Evolutionary conservation across 2,329 filamentous ascomycete genomes (phyloP).

Genomic region (Fusarium nygamai): DNA sequence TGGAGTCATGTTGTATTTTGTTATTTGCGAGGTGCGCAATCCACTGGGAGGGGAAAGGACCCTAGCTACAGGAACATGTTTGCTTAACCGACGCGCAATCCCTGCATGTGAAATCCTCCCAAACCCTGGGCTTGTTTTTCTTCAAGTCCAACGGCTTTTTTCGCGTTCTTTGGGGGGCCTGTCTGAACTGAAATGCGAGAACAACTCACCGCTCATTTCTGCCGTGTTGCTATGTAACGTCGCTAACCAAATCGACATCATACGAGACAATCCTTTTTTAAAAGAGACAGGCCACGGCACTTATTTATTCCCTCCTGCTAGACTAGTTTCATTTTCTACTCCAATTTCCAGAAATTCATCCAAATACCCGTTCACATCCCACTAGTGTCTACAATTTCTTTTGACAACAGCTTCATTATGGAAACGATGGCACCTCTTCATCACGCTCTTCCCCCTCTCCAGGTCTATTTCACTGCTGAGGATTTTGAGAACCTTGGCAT

Average conservation of each 20-base stretch:
- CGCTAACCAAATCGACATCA: constrained; percentile 16
- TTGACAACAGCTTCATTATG: constrained; percentile 6
- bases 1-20: constrained; percentile 12
- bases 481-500: constrained; percentile 24
- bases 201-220: constrained; percentile 27
- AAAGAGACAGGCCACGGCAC: constrained; percentile 19
- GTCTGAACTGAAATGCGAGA: constrained; percentile 5
- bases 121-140: neutral
- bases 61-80: constrained; percentile 6
- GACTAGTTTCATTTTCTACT: neutral
- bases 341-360: neutral
- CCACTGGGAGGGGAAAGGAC: neutral
- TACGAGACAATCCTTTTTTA: constrained; percentile 8
- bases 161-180: constrained; percentile 9
- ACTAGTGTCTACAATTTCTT: neutral
- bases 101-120: neutral
- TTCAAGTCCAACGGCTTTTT: constrained; percentile 17
- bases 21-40: constrained; percentile 3
- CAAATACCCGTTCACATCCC: neutral
- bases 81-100: neutral
- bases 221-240: constrained; percentile 23
- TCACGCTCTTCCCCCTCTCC: constrained; percentile 3
- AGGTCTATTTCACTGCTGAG: constrained; percentile 6
- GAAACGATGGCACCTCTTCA: constrained; percentile 28
- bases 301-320: neutral